Evolutionary conservation across 257 asterid genomes (phyloP).

Genomic region (Lycium barbarum): DNA sequence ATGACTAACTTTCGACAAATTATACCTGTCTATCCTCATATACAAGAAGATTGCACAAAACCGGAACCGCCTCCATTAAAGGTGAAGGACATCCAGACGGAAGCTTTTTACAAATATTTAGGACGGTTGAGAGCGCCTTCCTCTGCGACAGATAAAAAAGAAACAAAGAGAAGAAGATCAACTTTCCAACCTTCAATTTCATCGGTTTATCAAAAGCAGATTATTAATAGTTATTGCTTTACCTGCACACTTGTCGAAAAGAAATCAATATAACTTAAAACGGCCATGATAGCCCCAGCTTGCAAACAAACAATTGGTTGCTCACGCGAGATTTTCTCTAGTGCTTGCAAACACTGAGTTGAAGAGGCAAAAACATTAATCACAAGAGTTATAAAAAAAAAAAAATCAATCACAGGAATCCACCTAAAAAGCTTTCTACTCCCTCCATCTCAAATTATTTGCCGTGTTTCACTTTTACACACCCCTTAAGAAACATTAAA

Average conservation of each 20-base stretch:
- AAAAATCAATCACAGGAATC: not conserved
- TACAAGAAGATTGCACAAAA: conserved; percentile 88
- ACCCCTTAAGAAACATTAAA: too few relatives aligned
- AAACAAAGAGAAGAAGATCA: conserved; percentile 34
- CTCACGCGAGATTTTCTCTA: conserved; percentile 84
- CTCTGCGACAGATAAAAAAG: conserved; percentile 57
- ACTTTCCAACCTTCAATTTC: conserved; percentile 31
- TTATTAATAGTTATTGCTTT: conserved; percentile 24
- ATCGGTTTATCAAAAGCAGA: conserved; percentile 5
- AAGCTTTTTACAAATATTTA: conserved; percentile 80
- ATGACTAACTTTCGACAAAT: conserved; percentile 21
- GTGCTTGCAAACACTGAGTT: conserved; percentile 89
- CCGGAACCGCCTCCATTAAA: conserved; percentile 92
- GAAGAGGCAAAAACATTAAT: conserved; percentile 28
- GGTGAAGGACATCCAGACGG: conserved; percentile 71
- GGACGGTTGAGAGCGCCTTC: conserved; percentile 89
- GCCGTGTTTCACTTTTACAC: too few relatives aligned
- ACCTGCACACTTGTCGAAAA: conserved; percentile 96
- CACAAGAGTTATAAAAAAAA: too few relatives aligned
- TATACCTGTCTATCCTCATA: conserved; percentile 89
- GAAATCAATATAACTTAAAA: conserved; percentile 81
- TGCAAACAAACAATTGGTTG: conserved; percentile 95
- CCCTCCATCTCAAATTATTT: too few relatives aligned
- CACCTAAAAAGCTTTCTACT: conserved; percentile 26
- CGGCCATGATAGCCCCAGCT: conserved; percentile 93